phyloP scores from a whole-genome alignment of 129 eudicot genomes.

The Lonicera japonica region DNA sequence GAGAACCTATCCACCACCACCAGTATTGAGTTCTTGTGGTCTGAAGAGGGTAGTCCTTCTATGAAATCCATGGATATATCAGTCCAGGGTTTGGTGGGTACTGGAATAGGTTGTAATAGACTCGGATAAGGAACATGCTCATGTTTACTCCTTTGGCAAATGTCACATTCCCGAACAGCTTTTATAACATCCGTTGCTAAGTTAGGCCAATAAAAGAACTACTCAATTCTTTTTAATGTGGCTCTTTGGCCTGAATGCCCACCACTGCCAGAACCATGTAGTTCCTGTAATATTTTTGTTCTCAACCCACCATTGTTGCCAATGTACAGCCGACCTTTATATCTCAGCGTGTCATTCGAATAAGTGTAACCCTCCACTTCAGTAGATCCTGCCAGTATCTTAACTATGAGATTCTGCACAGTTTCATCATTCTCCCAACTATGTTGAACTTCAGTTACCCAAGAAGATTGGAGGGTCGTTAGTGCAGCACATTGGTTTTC shows the following conservation, averaged over 20 bases:
- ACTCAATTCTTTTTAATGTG: neutral
- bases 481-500: too few relatives aligned
- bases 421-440: neutral
- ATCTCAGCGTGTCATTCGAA: neutral
- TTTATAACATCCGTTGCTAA: neutral
- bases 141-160: neutral
- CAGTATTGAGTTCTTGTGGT: neutral
- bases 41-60: slow-evolving; percentile 1
- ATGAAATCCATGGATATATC: slow-evolving; percentile 17
- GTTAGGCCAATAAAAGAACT: neutral
- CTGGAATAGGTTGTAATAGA: slow-evolving; percentile 2
- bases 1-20: slow-evolving; percentile 9
- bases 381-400: neutral
- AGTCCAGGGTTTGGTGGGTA: neutral
- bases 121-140: neutral
- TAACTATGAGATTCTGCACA: neutral
- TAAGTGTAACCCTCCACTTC: too few relatives aligned
- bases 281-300: neutral
- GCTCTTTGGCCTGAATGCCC: neutral
- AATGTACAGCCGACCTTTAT: neutral
- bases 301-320: too few relatives aligned
- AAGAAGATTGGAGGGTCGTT: neutral
- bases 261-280: neutral
- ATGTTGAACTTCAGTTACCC: neutral
- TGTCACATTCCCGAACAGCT: neutral